Evolutionary conservation across 176 grass and related monocot genomes (phyloP).

Genomic region (Thinopyrum elongatum): DNA sequence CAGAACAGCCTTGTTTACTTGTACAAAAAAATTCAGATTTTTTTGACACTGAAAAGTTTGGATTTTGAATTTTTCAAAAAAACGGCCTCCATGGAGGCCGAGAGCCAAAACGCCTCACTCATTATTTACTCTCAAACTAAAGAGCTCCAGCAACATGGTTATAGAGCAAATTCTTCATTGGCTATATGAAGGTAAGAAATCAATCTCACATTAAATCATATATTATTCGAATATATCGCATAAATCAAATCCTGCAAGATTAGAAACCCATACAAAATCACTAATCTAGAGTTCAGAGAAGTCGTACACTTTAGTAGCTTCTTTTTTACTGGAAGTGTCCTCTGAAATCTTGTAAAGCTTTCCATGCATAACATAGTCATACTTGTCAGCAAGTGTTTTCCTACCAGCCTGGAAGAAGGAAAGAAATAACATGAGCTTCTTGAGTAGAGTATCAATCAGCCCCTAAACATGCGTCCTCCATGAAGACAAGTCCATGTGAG

Average conservation of each 20-base stretch:
- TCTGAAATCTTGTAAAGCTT: constrained; percentile 87
- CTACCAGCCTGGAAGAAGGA: constrained; percentile 59
- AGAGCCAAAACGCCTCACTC: too few species aligned
- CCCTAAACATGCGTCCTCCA: background rate
- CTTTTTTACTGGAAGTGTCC: constrained; percentile 25
- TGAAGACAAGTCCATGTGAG: background rate
- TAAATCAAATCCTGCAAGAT: background rate
- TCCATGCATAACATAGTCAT: constrained; percentile 88
- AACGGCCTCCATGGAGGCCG: too few species aligned
- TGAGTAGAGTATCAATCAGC: background rate
- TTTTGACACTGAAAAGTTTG: too few species aligned
- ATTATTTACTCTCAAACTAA: background rate
- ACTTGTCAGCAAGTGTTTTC: constrained; percentile 73
- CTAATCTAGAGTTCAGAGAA: background rate
- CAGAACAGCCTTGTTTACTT: too few species aligned
- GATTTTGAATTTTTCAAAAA: too few species aligned
- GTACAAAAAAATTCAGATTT: too few species aligned
- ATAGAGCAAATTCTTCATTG: background rate
- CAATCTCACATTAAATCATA: background rate
- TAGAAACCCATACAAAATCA: background rate
- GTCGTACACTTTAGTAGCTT: constrained; percentile 58
- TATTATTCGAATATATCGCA: background rate
- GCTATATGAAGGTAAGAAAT: background rate
- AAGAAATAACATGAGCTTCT: background rate
- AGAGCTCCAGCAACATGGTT: background rate